Base-by-base conservation (phyloP, 129 eudicot genomes). In the Flaveria linearis region DNA sequence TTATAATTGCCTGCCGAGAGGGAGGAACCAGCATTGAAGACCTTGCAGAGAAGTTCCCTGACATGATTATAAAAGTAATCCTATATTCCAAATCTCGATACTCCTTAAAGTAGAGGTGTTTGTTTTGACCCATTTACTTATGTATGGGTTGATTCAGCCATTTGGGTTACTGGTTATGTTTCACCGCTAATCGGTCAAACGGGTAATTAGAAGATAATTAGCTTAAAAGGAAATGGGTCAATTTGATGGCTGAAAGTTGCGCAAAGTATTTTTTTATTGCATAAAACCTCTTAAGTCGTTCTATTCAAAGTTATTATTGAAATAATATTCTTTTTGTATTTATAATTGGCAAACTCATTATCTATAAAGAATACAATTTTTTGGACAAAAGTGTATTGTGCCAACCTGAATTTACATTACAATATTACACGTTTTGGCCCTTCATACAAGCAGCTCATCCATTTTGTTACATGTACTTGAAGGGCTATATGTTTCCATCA, bases 1-100 rank as follows among this genome's bases (percentile, higher is more conserved):
- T 93, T 79, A 93, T 93, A 60, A 91, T 93, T 72, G 92, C 98
- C 12, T 93, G 98, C 73, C 73, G 86, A 68, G 87, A 93, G 81
- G 98, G 98, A 71, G 98, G 98, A 79, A 93, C 98, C 63, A 93
- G 98, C 80, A 93, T 93, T 69, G 98, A 93, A 85, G 98, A 93
- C 89, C 97, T 93, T 80, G 98, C 98, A 7, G 98, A 93, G 76
- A 87, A 93, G 78, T 92, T 76, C 75, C 98, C 98, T 57, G 98
- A 91, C 73, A 85, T 90, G 97, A 91, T 93, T 69, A 85, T 93
- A 68, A 93, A 93, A 96, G 98, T 88, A 71, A 55, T 51, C 82
- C 9, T 23, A 50, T 23, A 14, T 43, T 42, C n/a, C 14, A 53
- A 58, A 43, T 72, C 8, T 50, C 15, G 49, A 15, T 26, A 18